Percentiles rank a stretch among this genome's conserved stretches.
These are phyloP conservation scores for Rhodotorula kratochvilovae DNA, from an alignment of 768 basidiomycete species.

Conservation along the genomic window DNA sequence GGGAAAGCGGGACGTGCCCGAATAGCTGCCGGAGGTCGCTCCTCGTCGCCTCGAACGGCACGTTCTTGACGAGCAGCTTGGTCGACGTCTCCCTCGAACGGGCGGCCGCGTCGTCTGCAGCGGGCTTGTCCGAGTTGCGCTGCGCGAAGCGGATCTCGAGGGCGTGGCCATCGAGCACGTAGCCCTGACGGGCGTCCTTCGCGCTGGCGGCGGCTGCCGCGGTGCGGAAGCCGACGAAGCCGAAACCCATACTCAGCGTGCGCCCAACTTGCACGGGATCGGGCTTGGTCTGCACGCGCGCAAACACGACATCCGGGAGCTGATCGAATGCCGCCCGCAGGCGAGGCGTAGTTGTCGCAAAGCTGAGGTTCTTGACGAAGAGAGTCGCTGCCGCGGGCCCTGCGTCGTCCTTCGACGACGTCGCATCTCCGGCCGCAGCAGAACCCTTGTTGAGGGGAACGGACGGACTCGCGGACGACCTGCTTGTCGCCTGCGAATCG, in stretches of 20 bases:
- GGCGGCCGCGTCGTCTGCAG: constrained; percentile 44
- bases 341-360: constrained; percentile 74
- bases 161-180: constrained; percentile 79
- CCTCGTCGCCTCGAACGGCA: constrained; percentile 92
- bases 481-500: too few relatives aligned
- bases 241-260: constrained; percentile 88
- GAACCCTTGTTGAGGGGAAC: too few relatives aligned
- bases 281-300: constrained; percentile 79
- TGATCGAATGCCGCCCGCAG: constrained; percentile 66
- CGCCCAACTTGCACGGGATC: constrained; percentile 68
- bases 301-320: constrained; percentile 76
- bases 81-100: constrained; percentile 61
- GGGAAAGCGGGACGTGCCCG: constrained; percentile 57
- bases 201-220: constrained; percentile 68
- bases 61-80: constrained; percentile 97
- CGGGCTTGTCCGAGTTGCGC: constrained; percentile 58
- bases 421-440: too few relatives aligned
- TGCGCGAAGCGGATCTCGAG: constrained; percentile 81
- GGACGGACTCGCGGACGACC: too few relatives aligned
- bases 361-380: constrained; percentile 93
- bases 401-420: constrained; percentile 11
- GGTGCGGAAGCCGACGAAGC: constrained; percentile 85
- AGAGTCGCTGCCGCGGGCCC: constrained; percentile 57
- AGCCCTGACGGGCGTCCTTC: constrained; percentile 69
- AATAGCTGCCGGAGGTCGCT: constrained; percentile 87